Evolutionary conservation across 495 filamentous ascomycete genomes (phyloP).

Genomic region (Penicillium daleae): DNA sequence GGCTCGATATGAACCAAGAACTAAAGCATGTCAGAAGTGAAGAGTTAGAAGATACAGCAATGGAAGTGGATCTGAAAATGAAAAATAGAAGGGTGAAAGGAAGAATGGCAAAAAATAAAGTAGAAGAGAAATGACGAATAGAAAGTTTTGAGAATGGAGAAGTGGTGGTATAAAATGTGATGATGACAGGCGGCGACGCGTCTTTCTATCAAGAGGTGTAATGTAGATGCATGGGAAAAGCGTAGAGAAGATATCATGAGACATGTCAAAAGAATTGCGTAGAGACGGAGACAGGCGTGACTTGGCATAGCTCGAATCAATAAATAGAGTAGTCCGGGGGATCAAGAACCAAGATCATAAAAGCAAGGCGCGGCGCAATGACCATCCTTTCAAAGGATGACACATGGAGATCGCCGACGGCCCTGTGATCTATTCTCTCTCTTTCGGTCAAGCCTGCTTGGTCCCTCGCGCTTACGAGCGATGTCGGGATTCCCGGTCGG

Average conservation of each 20-base stretch:
- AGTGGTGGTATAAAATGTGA: slow-evolving; percentile 26
- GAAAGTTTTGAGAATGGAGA: slow-evolving; percentile 14
- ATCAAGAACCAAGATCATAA: not conserved
- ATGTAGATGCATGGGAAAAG: slow-evolving; percentile 26
- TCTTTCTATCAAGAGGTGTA: slow-evolving; percentile 31
- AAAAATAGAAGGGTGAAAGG: not conserved
- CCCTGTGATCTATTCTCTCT: slow-evolving; percentile 32
- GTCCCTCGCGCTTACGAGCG: slow-evolving; percentile 42
- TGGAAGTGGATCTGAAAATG: not conserved
- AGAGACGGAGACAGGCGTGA: slow-evolving; percentile 25
- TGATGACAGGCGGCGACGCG: slow-evolving; percentile 26
- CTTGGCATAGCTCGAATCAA: slow-evolving; percentile 10
- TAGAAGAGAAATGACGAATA: slow-evolving; percentile 12
- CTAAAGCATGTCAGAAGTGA: not conserved
- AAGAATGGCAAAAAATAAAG: not conserved
- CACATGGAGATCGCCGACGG: slow-evolving; percentile 45
- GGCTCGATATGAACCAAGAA: not conserved
- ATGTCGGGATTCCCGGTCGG: slow-evolving; percentile 49
- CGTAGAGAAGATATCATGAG: slow-evolving; percentile 28
- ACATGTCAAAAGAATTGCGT: slow-evolving; percentile 30
- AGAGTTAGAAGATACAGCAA: not conserved
- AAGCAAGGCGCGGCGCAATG: not conserved
- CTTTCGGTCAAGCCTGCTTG: slow-evolving; percentile 38
- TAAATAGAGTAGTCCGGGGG: not conserved
- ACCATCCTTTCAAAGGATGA: slow-evolving; percentile 41